Conservation (phyloP, 139 green algal genomes). For the Spirogloea muscicola region DNA sequence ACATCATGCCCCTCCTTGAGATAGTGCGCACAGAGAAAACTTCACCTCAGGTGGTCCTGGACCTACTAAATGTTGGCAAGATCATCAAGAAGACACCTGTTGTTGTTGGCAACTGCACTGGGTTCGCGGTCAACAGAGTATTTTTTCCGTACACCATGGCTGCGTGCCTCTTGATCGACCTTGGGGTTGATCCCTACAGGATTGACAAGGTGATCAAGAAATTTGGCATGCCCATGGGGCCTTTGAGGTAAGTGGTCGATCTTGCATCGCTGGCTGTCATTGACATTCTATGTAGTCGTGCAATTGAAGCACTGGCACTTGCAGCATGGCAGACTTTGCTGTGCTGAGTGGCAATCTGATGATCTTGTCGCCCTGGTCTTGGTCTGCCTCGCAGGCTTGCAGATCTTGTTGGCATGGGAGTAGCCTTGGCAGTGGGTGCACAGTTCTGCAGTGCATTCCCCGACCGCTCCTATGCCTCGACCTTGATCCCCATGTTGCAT, state of each 20-base stretch:
- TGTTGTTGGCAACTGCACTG: conserved; percentile 98
- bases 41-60: conserved; percentile 81
- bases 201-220: conserved; percentile 74
- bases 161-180: conserved; percentile 84
- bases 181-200: conserved; percentile 79
- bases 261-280: neutral
- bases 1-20: conserved; percentile 99
- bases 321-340: no score
- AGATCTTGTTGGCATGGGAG: conserved; percentile 81
- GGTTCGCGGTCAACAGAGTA: conserved; percentile 97
- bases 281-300: neutral
- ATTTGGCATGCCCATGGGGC: conserved; percentile 99
- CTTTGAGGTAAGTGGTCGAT: conserved; percentile 65
- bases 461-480: conserved; percentile 62
- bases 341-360: no score
- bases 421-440: conserved; percentile 87
- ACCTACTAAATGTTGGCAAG: conserved; percentile 76
- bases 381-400: conserved; percentile 50
- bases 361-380: no score
- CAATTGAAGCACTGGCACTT: no score
- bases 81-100: conserved; percentile 97
- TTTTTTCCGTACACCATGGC: conserved; percentile 99
- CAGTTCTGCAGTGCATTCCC: conserved; percentile 89
- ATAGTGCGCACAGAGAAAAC: conserved; percentile 88
- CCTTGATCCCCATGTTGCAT: conserved; percentile 75